Conservation (phyloP, 768 basidiomycete genomes). For the Russula lepida region DNA sequence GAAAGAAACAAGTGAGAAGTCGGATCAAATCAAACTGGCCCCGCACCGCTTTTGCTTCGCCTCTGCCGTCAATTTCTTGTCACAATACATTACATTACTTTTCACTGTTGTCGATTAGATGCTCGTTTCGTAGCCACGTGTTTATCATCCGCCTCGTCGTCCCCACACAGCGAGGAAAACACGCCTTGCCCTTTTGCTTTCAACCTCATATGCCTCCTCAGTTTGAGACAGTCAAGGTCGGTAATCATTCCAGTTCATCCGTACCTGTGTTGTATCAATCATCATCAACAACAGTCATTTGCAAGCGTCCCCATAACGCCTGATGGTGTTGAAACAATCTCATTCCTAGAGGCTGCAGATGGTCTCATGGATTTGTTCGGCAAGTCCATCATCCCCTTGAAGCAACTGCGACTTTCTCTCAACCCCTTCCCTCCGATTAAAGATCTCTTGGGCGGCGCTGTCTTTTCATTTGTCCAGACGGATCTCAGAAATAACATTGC, state of each 20-base stretch:
- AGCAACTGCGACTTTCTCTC: background rate
- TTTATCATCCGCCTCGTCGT: background rate
- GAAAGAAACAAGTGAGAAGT: background rate
- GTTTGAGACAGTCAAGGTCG: conserved; percentile 61
- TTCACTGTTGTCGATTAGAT: no score
- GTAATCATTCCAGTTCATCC: conserved; percentile 14
- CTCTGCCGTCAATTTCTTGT: background rate
- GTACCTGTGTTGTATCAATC: conserved; percentile 1
- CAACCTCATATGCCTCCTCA: conserved; percentile 42
- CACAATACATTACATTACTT: no score
- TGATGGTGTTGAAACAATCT: conserved; percentile 66
- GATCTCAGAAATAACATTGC: conserved; percentile 62
- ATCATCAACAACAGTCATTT: conserved; percentile 54
- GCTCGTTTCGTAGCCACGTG: conserved; percentile 4
- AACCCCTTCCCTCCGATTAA: background rate
- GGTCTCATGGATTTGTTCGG: conserved; percentile 72
- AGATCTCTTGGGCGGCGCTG: conserved; percentile 61
- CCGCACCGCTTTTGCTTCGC: background rate
- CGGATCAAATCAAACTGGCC: background rate
- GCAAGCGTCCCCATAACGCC: conserved; percentile 72
- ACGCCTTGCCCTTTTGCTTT: conserved; percentile 9
- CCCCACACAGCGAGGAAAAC: background rate
- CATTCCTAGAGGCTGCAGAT: conserved; percentile 84
- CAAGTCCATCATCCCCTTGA: conserved; percentile 27
- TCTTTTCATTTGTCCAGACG: conserved; percentile 67